Evolutionary conservation across 2,329 filamentous ascomycete species (phyloP).

Genomic region (Fusarium circinatum): DNA sequence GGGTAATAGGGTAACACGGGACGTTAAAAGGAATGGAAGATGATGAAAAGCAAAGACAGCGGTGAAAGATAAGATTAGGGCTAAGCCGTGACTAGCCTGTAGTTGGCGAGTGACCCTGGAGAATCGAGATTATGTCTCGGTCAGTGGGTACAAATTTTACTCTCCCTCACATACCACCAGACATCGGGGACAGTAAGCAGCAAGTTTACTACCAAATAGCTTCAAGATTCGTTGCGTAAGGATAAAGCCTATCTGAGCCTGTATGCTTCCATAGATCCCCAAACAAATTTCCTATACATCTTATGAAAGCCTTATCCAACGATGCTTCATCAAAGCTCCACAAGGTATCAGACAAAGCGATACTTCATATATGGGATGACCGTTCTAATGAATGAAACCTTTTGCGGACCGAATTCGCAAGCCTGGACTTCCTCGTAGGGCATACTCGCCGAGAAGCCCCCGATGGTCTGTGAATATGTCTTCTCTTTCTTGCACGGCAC

Average conservation of each 20-base stretch:
- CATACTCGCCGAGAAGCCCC: not conserved
- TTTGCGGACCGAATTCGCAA: slow-evolving; percentile 16
- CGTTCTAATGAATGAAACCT: not conserved
- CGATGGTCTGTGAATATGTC: not conserved
- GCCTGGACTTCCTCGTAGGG: not conserved
- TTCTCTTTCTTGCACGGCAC: slow-evolving; percentile 10
- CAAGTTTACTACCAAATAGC: fast-evolving
- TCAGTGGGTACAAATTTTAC: fast-evolving
- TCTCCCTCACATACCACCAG: not conserved
- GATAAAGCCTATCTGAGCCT: no score
- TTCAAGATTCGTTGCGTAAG: fast-evolving
- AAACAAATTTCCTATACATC: not conserved
- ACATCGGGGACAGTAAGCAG: fast-evolving
- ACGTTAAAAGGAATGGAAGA: slow-evolving; percentile 1
- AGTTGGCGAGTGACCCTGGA: not conserved
- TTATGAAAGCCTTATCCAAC: no score
- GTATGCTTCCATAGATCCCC: fast-evolving
- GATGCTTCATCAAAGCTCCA: not conserved
- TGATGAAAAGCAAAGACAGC: not conserved
- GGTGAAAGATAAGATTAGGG: not conserved
- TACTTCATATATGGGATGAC: not conserved
- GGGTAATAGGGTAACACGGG: slow-evolving; percentile 25
- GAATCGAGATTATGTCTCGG: not conserved
- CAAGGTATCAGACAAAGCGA: not conserved
- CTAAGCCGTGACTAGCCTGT: not conserved